Percentiles rank a stretch among this genome's conserved stretches.
These are phyloP conservation scores for Clavariopsis aquatica DNA, from an alignment of 495 filamentous ascomycete genomes.

Conservation along the genomic window DNA sequence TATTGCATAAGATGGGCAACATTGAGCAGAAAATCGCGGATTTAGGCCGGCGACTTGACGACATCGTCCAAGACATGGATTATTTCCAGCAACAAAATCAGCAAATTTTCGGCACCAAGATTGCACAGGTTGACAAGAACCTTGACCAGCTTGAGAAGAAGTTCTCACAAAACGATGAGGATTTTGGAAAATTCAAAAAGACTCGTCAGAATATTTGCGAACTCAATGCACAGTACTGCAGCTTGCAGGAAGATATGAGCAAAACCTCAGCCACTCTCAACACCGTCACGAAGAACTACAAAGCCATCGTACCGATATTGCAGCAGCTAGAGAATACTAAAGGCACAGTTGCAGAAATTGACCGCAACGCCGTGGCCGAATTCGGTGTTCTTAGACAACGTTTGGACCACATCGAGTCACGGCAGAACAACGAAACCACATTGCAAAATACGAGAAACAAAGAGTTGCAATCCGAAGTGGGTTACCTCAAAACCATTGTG, in stretches of 20 bases:
- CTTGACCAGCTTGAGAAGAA: too few relatives aligned
- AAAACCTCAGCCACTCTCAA: not conserved
- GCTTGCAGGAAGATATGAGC: not conserved
- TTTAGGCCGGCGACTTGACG: too few relatives aligned
- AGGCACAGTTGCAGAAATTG: constrained; percentile 4
- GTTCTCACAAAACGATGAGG: not conserved
- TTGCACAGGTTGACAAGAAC: too few relatives aligned
- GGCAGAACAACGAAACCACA: not conserved
- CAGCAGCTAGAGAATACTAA: constrained; percentile 1
- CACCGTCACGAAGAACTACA: not conserved
- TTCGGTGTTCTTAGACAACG: constrained; percentile 3
- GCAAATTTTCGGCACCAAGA: too few relatives aligned
- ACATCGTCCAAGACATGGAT: not conserved
- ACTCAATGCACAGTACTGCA: constrained; percentile 7
- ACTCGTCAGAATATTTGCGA: constrained; percentile 7
- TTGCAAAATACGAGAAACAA: not conserved
- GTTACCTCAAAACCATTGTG: not conserved
- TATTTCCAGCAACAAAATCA: too few relatives aligned
- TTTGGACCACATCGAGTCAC: constrained; percentile 26
- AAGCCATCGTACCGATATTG: constrained; percentile 5
- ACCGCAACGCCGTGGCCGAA: constrained; percentile 18
- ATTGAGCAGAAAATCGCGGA: not conserved
- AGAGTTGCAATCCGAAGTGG: not conserved
- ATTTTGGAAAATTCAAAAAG: constrained; percentile 5
- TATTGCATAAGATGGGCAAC: not conserved